Evolutionary conservation across 2,329 filamentous ascomycete species (phyloP).

Genomic region (Harringtonia lauricola): DNA sequence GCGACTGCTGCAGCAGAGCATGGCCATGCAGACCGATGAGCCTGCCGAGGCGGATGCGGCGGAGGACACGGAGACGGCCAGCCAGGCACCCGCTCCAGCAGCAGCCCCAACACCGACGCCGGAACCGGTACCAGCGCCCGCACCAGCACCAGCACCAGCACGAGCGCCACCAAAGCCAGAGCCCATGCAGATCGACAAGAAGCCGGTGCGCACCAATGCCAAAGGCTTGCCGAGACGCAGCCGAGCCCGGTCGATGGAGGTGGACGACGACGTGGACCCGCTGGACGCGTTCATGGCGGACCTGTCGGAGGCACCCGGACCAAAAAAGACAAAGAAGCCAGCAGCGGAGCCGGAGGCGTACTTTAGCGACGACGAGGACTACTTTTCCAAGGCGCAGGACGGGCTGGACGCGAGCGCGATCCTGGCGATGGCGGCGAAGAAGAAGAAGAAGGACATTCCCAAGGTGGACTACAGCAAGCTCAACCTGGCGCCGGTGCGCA

Average conservation of each 20-base stretch:
- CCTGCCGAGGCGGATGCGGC: background rate
- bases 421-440: conserved; percentile 47
- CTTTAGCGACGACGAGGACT: conserved; percentile 81
- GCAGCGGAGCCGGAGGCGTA: conserved; percentile 67
- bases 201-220: background rate
- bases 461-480: conserved; percentile 77
- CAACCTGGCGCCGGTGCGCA: conserved; percentile 75
- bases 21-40: conserved; percentile 31
- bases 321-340: conserved; percentile 32
- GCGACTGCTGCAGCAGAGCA: conserved; percentile 40
- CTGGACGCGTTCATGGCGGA: conserved; percentile 95
- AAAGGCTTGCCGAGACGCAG: background rate
- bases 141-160: conserved; percentile 9
- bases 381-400: conserved; percentile 38
- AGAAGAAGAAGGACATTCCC: conserved; percentile 94
- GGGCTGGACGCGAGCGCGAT: conserved; percentile 35
- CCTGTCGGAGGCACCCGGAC: conserved; percentile 39
- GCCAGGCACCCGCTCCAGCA: conserved; percentile 12
- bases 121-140: conserved; percentile 6
- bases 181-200: conserved; percentile 44
- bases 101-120: conserved; percentile 9
- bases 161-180: too few species aligned
- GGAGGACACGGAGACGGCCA: conserved; percentile 8
- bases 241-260: conserved; percentile 10
- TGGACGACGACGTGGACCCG: conserved; percentile 72